Base-by-base conservation (phyloP, 345 rosid species). In the Brassica nigra region DNA sequence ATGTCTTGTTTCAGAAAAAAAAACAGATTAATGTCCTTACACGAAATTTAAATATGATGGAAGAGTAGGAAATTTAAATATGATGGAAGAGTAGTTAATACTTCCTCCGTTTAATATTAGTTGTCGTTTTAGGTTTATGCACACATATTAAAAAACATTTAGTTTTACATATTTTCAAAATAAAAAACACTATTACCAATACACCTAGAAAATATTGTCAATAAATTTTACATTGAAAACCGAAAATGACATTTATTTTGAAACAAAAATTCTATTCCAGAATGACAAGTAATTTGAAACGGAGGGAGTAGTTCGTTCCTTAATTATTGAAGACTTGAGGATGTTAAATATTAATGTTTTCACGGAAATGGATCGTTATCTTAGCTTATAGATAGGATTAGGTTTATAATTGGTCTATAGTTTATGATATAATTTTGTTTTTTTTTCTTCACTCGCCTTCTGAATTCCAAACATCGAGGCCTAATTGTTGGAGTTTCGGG, bases 391-490 rank as follows among this genome's bases (percentile, higher is more conserved):
- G 66, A 68, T 74, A 68, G 47, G 75, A 69, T 70, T 81, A 76
- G 83, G 70, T 57, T 44, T 42, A 70, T 44, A 75, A 76, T 71
- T 80, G 73, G 44, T 64, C 52, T 65, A 52, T n/a, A 52, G 18
- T 52, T 52, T 52, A 52, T 14, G 5, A 52, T 52, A 52, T 52
- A 52, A 52, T 4, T 47, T 12, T 12, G 55, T 52, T n/a, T 52
- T 47, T 62, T 23, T 81, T 18, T 18, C 42, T 64, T 69, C 67
- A 23, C 71, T 63, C 52, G 61, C 64, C 29, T 65, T 80, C 54
- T 75, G 44, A 76, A 64, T 69, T 81, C 77, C 83, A 76, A 81
- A 76, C 68, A 66, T 76, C 69, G 47, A 81, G 83, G 83, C 77
- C 66, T 81, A 76, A 34, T 76, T 80, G 80, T 75, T 80, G 76